Evolutionary conservation across 495 filamentous ascomycete genomes (phyloP).

Genomic region (Xylaria cubensis): DNA sequence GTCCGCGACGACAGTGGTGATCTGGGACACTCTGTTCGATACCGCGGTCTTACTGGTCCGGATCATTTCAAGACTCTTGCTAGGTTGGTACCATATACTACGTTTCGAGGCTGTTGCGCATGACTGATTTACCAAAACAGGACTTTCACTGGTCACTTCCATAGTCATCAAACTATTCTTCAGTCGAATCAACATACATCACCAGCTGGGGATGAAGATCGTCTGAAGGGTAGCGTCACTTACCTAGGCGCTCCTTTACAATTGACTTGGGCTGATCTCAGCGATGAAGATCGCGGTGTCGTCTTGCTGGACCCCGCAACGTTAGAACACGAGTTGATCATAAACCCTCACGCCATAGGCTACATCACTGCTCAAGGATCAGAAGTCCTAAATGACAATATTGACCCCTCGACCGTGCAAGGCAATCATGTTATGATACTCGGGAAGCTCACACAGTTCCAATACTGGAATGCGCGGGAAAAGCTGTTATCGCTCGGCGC

Average conservation of each 20-base stretch:
- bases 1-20: conserved; percentile 26
- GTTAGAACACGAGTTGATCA: conserved; percentile 35
- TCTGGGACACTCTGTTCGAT: conserved; percentile 28
- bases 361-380: conserved; percentile 32
- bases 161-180: conserved; percentile 42
- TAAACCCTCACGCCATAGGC: conserved; percentile 38
- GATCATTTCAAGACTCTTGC: conserved; percentile 38
- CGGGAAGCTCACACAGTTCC: conserved; percentile 33
- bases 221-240: conserved; percentile 35
- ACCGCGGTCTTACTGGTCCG: conserved; percentile 40
- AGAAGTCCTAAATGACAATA: conserved; percentile 30
- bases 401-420: conserved; percentile 27
- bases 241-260: conserved; percentile 43
- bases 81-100: conserved; percentile 6
- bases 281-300: conserved; percentile 37
- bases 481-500: conserved; percentile 36
- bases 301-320: conserved; percentile 42
- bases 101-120: neutral
- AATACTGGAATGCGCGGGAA: conserved; percentile 39
- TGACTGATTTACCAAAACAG: conserved; percentile 19
- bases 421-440: conserved; percentile 42
- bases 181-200: conserved; percentile 20
- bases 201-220: neutral
- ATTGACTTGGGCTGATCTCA: conserved; percentile 42
- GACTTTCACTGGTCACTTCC: conserved; percentile 46